Evolutionary conservation across 2,329 filamentous ascomycete genomes (phyloP).

Genomic region (Coleophoma eucalyptorum): DNA sequence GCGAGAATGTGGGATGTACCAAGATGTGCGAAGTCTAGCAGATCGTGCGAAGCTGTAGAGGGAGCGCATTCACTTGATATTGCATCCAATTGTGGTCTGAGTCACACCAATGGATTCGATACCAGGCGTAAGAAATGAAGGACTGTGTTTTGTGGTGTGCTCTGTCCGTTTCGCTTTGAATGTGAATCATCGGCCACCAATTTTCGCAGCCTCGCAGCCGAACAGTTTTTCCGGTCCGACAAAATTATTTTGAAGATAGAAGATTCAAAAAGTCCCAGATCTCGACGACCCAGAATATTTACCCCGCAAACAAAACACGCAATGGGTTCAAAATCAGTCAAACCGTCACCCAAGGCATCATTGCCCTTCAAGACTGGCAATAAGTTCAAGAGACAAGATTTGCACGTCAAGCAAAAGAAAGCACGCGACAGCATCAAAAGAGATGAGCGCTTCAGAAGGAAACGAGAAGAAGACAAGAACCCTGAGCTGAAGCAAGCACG

Average conservation of each 20-base stretch:
- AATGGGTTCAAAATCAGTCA: constrained; percentile 47
- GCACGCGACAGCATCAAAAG: constrained; percentile 69
- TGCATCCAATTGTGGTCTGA: constrained; percentile 20
- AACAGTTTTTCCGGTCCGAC: background rate
- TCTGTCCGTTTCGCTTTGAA: background rate
- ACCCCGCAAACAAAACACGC: constrained; percentile 13
- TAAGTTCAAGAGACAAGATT: constrained; percentile 74
- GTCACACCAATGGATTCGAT: constrained; percentile 4
- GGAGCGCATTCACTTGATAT: constrained; percentile 32
- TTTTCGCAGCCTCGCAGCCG: background rate
- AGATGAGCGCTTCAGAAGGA: constrained; percentile 72
- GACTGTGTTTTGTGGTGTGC: background rate
- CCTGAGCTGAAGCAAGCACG: constrained; percentile 71
- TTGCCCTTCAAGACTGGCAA: constrained; percentile 60
- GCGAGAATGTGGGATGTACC: constrained; percentile 20
- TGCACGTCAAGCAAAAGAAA: constrained; percentile 79
- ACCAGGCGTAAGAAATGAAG: no score
- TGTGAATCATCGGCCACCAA: constrained; percentile 2
- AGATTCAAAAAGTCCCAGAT: constrained; percentile 1
- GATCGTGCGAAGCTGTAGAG: constrained; percentile 33
- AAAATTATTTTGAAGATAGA: constrained; percentile 9
- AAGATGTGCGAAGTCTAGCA: constrained; percentile 12
- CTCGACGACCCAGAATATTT: constrained; percentile 1
- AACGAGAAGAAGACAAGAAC: constrained; percentile 82
- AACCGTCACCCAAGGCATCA: constrained; percentile 38